phyloP scores from a whole-genome alignment of 1,139 yeast species.

The Geotrichum australiense region DNA sequence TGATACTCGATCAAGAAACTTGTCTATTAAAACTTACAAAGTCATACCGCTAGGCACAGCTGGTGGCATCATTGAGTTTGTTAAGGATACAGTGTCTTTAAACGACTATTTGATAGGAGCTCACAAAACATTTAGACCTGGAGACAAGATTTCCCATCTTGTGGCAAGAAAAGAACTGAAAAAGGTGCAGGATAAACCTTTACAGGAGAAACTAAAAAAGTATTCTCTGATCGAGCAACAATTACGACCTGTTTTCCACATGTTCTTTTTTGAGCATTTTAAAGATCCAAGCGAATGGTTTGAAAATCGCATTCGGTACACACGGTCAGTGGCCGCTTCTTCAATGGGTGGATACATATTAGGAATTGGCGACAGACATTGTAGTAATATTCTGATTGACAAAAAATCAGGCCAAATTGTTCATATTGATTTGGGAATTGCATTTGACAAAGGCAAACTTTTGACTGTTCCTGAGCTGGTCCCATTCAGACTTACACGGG shows the following conservation, averaged over 20 bases:
- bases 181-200: constrained; percentile 44
- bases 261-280: constrained; percentile 67
- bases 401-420: constrained; percentile 77
- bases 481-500: constrained; percentile 87
- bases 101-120: constrained; percentile 58
- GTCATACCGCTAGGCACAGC: constrained; percentile 86
- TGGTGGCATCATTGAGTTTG: constrained; percentile 88
- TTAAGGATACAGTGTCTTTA: constrained; percentile 65
- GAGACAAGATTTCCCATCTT: constrained; percentile 39
- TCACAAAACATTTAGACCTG: constrained; percentile 42
- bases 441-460: constrained; percentile 78
- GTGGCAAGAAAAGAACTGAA: constrained; percentile 65
- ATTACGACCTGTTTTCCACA: constrained; percentile 60
- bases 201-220: constrained; percentile 42
- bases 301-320: constrained; percentile 53
- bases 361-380: constrained; percentile 94
- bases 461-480: constrained; percentile 87
- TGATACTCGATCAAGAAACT: constrained; percentile 48
- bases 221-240: constrained; percentile 46
- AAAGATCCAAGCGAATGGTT: constrained; percentile 58
- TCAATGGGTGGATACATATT: constrained; percentile 82
- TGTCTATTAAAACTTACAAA: constrained; percentile 73
- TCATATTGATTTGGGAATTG: constrained; percentile 93
- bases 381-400: constrained; percentile 84
- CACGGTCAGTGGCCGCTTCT: constrained; percentile 74